These are phyloP conservation scores for Kwoniella dendrophila DNA, from an alignment of 768 basidiomycete genomes.

Conservation along the genomic window DNA sequence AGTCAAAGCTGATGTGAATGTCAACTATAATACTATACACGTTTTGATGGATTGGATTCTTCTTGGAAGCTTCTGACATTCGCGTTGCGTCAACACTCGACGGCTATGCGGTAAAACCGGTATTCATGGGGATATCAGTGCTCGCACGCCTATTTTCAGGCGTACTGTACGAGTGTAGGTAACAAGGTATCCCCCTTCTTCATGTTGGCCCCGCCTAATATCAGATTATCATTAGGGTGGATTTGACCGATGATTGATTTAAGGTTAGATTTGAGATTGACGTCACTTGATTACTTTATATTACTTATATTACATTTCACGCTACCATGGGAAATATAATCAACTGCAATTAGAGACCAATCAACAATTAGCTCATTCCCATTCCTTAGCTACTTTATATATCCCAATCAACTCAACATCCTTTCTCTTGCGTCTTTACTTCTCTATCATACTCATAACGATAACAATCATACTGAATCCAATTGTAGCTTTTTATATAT, in stretches of 20 bases:
- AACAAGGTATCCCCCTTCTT: not conserved
- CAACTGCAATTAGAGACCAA: slow-evolving; percentile 1
- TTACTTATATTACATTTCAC: too few relatives aligned
- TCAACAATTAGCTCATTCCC: slow-evolving; percentile 6
- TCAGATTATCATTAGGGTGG: not conserved
- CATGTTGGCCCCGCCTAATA: not conserved
- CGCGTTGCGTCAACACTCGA: not conserved
- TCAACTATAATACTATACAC: too few relatives aligned
- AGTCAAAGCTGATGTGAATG: too few relatives aligned
- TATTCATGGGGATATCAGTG: not conserved
- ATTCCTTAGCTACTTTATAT: not conserved
- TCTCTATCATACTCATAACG: not conserved
- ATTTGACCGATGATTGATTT: not conserved
- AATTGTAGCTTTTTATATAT: not conserved
- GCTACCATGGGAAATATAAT: too few relatives aligned
- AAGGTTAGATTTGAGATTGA: not conserved
- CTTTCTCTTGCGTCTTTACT: not conserved
- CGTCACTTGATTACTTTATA: not conserved
- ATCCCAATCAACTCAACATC: not conserved
- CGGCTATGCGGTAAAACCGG: not conserved
- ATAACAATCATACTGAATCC: not conserved
- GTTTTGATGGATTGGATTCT: too few relatives aligned
- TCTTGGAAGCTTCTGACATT: too few relatives aligned
- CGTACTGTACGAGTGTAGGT: not conserved
- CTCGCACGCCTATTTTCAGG: not conserved